phyloP scores from a whole-genome alignment of 495 filamentous ascomycete species.

The Lentithecium fluviatile region DNA sequence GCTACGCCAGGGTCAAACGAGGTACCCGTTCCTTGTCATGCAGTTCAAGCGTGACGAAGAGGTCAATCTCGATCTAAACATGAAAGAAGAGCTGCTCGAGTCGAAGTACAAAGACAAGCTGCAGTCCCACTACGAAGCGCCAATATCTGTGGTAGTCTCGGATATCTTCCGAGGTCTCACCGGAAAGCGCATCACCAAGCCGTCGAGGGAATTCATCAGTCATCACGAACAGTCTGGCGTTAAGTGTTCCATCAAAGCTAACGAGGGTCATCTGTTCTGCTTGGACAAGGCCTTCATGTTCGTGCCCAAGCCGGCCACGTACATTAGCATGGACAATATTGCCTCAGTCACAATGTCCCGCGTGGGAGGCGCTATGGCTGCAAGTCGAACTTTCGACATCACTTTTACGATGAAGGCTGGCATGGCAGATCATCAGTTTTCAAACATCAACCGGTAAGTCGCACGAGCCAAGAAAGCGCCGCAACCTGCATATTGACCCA shows the following conservation, averaged over 20 bases:
- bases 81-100: conserved; percentile 80
- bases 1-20: conserved; percentile 93
- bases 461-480: not conserved
- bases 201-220: conserved; percentile 88
- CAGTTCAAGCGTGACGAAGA: conserved; percentile 98
- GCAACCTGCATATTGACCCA: conserved; percentile 4
- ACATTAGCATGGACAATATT: conserved; percentile 89
- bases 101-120: conserved; percentile 89
- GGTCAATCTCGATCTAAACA: conserved; percentile 92
- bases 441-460: conserved; percentile 89
- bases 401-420: conserved; percentile 80
- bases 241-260: conserved; percentile 99
- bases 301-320: conserved; percentile 95
- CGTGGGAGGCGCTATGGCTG: conserved; percentile 89
- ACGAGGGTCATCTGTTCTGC: conserved; percentile 95
- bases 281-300: conserved; percentile 99
- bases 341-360: conserved; percentile 90
- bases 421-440: conserved; percentile 84
- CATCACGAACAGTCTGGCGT: conserved; percentile 93
- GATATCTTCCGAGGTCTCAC: conserved; percentile 91
- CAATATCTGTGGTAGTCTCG: conserved; percentile 85
- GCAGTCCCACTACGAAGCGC: conserved; percentile 81
- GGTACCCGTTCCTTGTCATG: conserved; percentile 99
- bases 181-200: conserved; percentile 88
- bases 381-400: conserved; percentile 95